Percentiles rank a stretch among this genome's conserved stretches.
Evolutionary conservation across 2,329 filamentous ascomycete genomes (phyloP).

Genomic region (Claviceps sp.): DNA sequence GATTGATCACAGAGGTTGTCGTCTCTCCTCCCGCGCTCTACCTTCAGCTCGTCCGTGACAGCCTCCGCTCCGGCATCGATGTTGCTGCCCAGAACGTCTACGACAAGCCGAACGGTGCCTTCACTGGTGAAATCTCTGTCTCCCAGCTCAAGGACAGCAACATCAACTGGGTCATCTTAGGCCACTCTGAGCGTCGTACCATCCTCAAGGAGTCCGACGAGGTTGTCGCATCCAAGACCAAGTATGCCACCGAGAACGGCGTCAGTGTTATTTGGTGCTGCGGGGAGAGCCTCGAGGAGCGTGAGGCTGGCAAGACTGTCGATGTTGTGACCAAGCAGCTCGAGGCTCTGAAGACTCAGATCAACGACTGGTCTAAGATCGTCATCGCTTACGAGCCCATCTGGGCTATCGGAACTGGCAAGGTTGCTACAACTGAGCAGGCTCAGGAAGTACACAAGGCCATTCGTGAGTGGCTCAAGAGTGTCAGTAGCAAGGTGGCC

Average conservation of each 20-base stretch:
- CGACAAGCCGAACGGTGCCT: conserved; percentile 93
- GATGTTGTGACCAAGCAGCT: conserved; percentile 78
- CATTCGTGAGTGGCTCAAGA: conserved; percentile 78
- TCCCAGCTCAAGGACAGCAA: conserved; percentile 79
- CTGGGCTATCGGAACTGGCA: conserved; percentile 91
- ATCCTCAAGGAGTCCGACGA: conserved; percentile 77
- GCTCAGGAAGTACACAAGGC: conserved; percentile 88
- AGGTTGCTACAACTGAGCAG: conserved; percentile 78
- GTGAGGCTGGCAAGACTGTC: conserved; percentile 74
- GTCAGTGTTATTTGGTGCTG: conserved; percentile 92
- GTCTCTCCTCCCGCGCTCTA: conserved; percentile 84
- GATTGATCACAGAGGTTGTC: conserved; percentile 60
- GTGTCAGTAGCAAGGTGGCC: conserved; percentile 61
- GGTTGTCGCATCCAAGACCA: conserved; percentile 86
- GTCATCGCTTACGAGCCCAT: conserved; percentile 98
- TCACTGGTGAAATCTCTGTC: conserved; percentile 92
- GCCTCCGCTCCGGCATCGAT: conserved; percentile 61
- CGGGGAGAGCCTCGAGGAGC: conserved; percentile 88
- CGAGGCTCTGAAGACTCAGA: conserved; percentile 61
- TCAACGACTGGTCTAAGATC: conserved; percentile 82
- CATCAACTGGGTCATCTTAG: conserved; percentile 82
- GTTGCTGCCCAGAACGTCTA: conserved; percentile 95
- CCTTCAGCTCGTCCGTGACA: conserved; percentile 73
- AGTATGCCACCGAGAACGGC: conserved; percentile 76
- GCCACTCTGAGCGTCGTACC: conserved; percentile 89